Evolutionary conservation across 164 flowering plant species (phyloP).

Genomic region (Tetrastigma voinierianum): DNA sequence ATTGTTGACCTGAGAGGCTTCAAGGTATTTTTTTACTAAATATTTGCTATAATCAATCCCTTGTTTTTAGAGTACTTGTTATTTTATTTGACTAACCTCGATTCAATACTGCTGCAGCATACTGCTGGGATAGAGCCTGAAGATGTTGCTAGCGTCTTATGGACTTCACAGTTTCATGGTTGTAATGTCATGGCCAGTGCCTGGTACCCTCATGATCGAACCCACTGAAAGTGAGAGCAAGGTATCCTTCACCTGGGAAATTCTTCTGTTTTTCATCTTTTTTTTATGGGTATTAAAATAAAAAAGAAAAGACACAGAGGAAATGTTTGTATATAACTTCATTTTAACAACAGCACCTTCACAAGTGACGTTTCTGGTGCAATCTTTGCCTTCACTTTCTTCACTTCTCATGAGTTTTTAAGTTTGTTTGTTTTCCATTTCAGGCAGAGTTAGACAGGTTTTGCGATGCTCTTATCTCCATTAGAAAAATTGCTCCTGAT

Average conservation of each 20-base stretch:
- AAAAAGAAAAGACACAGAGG: no score
- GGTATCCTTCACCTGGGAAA: constrained; percentile 31
- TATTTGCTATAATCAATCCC: not conserved
- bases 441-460: constrained; percentile 98
- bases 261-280: not conserved
- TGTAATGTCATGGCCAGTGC: constrained; percentile 99
- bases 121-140: constrained; percentile 98
- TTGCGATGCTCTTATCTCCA: constrained; percentile 93
- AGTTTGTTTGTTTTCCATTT: constrained; percentile 11
- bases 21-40: constrained; percentile 51
- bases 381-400: no score
- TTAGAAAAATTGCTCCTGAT: constrained; percentile 81
- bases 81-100: not conserved
- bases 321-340: no score
- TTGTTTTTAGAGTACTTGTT: not conserved
- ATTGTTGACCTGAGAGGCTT: constrained; percentile 91
- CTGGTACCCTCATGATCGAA: constrained; percentile 98
- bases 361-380: no score
- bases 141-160: constrained; percentile 97
- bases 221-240: constrained; percentile 99
- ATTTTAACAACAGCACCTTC: no score
- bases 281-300: no score
- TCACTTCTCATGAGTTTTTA: not conserved
- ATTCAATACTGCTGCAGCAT: constrained; percentile 35
- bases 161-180: constrained; percentile 97